Evolutionary conservation across 2,329 filamentous ascomycete species (phyloP), one percentile per base, ranked within the genome.

Genomic region (Aspergillus ustus): DNA sequence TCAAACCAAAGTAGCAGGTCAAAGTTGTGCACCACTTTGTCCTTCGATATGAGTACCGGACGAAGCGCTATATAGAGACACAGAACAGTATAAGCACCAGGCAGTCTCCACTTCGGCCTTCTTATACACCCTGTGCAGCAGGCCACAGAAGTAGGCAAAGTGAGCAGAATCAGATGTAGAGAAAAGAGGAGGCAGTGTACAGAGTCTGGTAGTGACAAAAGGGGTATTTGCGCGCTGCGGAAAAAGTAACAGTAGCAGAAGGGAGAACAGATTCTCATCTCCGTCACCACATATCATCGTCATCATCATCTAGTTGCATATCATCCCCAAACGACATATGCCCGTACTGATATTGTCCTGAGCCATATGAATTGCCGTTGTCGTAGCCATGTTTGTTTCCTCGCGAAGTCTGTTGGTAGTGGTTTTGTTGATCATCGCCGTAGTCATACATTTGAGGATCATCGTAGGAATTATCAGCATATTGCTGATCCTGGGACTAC

Each of bases 371-470:
- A 51, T 71, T 72, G 57, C 76, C 75, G 60, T 75, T 76, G 55
- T 80, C 76, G 63, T 78, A 73, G 61, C 73, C 72, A 66, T 75
- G 75, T 60, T 72, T 75, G 55, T 73, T 74, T 49, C 73, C 71
- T 60, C 75, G 71, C 43, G 77, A 76, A 50, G 76, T 76, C 54
- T 76, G 67, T 60, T 73, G 71, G 65, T 78, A 75, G 48, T 69
- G 70, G 67, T 75, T 75, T 55, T 73, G 72, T 48, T 70, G 70
- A 66, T 79, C 78, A 63, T 81, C 77, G 48, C 82, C 80, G 68
- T 84, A 82, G 64, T 82, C 81, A 68, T 83, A 85, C 69, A 80
- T 81, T 63, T 83, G 80, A 57, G 80, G 78, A 63, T 85, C 82
- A 59, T 83, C 82, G 57, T 82, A 78, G 49, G 76, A 74, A 60